A percentile compares a stretch with the other conserved stretches of the same genome.
These are phyloP conservation scores for Aschersonia sp. DNA, from an alignment of 2,329 filamentous ascomycete genomes.

Conservation along the genomic window DNA sequence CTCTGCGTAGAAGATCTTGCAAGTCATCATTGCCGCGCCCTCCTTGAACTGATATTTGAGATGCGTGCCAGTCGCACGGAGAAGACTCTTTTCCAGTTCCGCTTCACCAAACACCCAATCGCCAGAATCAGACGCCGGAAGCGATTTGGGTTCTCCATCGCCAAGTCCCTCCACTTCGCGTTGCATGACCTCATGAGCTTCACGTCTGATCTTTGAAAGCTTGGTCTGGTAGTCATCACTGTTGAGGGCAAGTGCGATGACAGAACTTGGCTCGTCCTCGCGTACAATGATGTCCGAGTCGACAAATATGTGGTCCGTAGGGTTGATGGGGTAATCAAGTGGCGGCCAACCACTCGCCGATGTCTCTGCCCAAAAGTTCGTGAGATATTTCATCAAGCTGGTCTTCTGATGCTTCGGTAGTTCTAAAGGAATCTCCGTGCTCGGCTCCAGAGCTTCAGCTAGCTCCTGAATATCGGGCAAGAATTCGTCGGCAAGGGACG, in stretches of 20 bases:
- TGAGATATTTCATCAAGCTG: constrained; percentile 87
- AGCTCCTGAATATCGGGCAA: constrained; percentile 47
- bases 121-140: constrained; percentile 19
- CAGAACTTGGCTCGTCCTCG: constrained; percentile 91
- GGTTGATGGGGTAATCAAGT: constrained; percentile 79
- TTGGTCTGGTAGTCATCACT: constrained; percentile 79
- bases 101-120: constrained; percentile 40
- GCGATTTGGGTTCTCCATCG: constrained; percentile 14
- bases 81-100: constrained; percentile 71
- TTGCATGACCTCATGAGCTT: constrained; percentile 28
- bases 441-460: constrained; percentile 46
- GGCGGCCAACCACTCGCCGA: constrained; percentile 89
- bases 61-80: constrained; percentile 78
- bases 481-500: constrained; percentile 53
- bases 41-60: constrained; percentile 93
- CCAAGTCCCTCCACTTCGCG: constrained; percentile 17
- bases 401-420: constrained; percentile 87
- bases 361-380: constrained; percentile 95
- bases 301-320: constrained; percentile 87
- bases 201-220: constrained; percentile 48
- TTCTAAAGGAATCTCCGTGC: constrained; percentile 49
- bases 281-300: constrained; percentile 95
- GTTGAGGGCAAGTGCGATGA: constrained; percentile 84
- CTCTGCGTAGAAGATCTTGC: constrained; percentile 97
- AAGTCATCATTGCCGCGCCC: constrained; percentile 85